Evolutionary conservation across 2,329 filamentous ascomycete genomes (phyloP), one percentile per base, ranked within the genome.

Genomic region (Fusarium anthophilum): DNA sequence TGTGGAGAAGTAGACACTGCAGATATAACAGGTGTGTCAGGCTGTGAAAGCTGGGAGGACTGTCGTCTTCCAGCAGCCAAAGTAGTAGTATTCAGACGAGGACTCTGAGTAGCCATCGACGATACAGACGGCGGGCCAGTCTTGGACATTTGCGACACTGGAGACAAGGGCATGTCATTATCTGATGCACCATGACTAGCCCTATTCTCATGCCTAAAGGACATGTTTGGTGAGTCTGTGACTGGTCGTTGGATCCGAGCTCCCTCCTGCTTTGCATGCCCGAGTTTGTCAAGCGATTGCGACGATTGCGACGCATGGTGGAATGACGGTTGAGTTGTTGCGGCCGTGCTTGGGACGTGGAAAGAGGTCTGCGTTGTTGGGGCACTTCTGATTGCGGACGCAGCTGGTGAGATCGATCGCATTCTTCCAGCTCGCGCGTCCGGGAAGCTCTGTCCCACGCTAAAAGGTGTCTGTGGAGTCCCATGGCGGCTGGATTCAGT

Each of bases 61-160:
- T 66, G 75, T 41, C 66, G 71, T 26, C 61, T 47, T 32, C 61
- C 71, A 38, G 56, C 24, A 53, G 62, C 56, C 35, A 64, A 45
- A 14, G 64, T 51, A 14, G 65, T 62, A 24, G 68, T 77, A 26
- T 69, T 56, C 14, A 75, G 59, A n/a, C 63, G 77, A 70, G 77
- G 76, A 41, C 76, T 78, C 43, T 79, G 77, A n/a, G 76, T 68
- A 44, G 66, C 72, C 24, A 76, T 74, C n/a, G 77, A 78, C 26
- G 76, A 74, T 17, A 78, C 67, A 12, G 77, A 79, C 24, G 76
- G 70, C 4, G 77, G 72, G 7, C 72, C 71, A 17, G 72, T 73
- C 43, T 66, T 78, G 24, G 77, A 76, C 43, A 60, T n/a, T 24
- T 76, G 74, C 22, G 77, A 79, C 11, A 78, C 66, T 26, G 77